These are phyloP conservation scores for Suillus clintonianus DNA, from an alignment of 768 basidiomycete species.

Conservation along the genomic window DNA sequence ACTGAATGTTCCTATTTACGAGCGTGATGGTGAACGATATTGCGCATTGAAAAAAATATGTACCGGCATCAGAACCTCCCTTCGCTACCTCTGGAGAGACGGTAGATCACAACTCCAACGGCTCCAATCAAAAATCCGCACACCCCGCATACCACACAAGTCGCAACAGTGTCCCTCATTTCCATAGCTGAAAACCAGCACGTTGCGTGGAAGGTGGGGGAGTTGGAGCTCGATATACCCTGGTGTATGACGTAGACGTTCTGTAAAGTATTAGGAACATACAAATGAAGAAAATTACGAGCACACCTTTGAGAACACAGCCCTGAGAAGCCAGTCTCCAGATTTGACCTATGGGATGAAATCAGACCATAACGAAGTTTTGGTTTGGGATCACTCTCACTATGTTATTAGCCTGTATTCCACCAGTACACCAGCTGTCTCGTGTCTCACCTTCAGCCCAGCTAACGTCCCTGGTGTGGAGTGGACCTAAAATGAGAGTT, in stretches of 20 bases:
- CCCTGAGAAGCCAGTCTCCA: slow-evolving; percentile 64
- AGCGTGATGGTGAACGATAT: no score
- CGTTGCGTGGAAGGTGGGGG: slow-evolving; percentile 18
- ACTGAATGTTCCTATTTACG: no score
- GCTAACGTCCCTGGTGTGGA: slow-evolving; percentile 52
- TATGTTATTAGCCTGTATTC: slow-evolving; percentile 54
- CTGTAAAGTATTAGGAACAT: slow-evolving; percentile 29
- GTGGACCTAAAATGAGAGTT: slow-evolving; percentile 59
- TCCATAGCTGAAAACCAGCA: slow-evolving; percentile 11
- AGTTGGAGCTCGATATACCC: slow-evolving; percentile 36
- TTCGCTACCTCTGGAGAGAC: not conserved
- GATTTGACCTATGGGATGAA: slow-evolving; percentile 41
- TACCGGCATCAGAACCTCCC: slow-evolving; percentile 32
- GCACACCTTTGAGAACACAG: slow-evolving; percentile 53
- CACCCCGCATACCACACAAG: slow-evolving; percentile 25
- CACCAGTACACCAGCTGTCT: slow-evolving; percentile 57
- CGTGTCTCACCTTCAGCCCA: slow-evolving; percentile 48
- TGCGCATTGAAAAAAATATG: no score
- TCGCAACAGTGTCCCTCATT: slow-evolving; percentile 17
- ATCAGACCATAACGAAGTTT: slow-evolving; percentile 5
- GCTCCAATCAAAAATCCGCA: slow-evolving; percentile 41
- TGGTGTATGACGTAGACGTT: slow-evolving; percentile 58
- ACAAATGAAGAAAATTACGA: not conserved
- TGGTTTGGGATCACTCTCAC: slow-evolving; percentile 25
- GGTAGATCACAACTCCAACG: slow-evolving; percentile 23